Evolutionary conservation across 352 stramenopile genomes (phyloP).

Genomic region (Pythium plurisporium): DNA sequence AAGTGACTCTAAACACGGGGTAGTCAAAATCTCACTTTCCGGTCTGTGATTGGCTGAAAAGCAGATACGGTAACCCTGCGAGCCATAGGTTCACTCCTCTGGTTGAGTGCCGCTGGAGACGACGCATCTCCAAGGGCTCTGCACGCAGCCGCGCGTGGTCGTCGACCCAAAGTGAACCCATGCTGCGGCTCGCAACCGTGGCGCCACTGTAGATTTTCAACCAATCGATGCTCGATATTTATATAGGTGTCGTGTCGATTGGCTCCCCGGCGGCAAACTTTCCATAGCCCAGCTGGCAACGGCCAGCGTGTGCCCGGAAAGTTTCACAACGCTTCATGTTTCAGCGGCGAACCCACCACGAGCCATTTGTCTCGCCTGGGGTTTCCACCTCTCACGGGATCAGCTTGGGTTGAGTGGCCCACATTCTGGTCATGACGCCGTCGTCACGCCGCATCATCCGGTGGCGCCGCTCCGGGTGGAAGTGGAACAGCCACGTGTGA

Average conservation of each 20-base stretch:
- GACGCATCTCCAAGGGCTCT: slow-evolving; percentile 7
- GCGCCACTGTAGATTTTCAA: not conserved
- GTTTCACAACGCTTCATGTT: slow-evolving; percentile 13
- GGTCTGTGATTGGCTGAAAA: slow-evolving; percentile 11
- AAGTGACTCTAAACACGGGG: not conserved
- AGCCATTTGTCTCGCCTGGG: not conserved
- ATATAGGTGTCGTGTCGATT: not conserved
- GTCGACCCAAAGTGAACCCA: slow-evolving; percentile 19
- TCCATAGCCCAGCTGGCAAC: slow-evolving; percentile 7
- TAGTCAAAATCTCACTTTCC: not conserved
- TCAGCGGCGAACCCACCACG: slow-evolving; percentile 5
- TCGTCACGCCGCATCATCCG: not conserved
- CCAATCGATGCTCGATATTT: not conserved
- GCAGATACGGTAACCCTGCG: not conserved
- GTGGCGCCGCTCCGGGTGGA: too few species aligned
- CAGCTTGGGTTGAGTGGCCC: not conserved
- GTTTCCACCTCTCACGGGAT: not conserved
- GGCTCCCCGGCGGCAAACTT: slow-evolving; percentile 7
- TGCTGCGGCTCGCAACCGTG: slow-evolving; percentile 12
- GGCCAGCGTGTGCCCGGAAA: slow-evolving; percentile 14
- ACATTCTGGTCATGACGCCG: not conserved
- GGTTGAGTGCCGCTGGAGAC: not conserved
- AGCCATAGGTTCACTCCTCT: slow-evolving; percentile 10
- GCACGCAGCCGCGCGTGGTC: not conserved
- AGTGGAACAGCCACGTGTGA: not conserved